phyloP scores from a whole-genome alignment of 1,284 basidiomycete genomes.

The Pyrrhoderma lamaoense region DNA sequence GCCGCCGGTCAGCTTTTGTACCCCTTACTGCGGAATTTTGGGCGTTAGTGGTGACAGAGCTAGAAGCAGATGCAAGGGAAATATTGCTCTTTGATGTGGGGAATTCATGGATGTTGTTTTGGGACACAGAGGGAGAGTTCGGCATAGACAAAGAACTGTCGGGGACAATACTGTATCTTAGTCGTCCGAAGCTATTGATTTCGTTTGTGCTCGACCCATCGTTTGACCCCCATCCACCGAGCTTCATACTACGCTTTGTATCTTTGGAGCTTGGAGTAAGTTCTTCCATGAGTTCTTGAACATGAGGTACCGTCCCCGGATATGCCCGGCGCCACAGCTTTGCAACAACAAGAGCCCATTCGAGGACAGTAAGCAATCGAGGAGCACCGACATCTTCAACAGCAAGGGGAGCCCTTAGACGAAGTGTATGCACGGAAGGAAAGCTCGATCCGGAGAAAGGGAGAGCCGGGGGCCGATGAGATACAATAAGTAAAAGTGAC shows the following conservation, averaged over 20 bases:
- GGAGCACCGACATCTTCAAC: slow-evolving; percentile 41
- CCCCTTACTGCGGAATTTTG: no score
- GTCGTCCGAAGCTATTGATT: neutral
- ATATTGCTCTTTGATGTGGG: neutral
- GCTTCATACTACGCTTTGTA: no score
- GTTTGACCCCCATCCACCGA: no score
- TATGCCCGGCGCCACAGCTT: slow-evolving; percentile 35
- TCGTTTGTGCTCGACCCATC: neutral
- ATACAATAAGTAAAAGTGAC: slow-evolving; percentile 43
- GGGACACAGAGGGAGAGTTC: neutral
- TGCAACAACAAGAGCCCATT: slow-evolving; percentile 46
- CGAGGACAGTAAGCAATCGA: slow-evolving; percentile 42
- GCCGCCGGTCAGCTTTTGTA: neutral
- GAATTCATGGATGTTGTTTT: neutral
- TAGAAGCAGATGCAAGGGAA: slow-evolving; percentile 1
- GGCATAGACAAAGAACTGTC: neutral
- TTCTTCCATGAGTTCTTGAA: slow-evolving; percentile 29
- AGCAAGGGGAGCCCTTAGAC: slow-evolving; percentile 35
- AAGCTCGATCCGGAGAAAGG: slow-evolving; percentile 23
- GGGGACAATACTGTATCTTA: slow-evolving; percentile 10
- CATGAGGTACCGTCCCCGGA: slow-evolving; percentile 25
- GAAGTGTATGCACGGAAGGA: slow-evolving; percentile 39
- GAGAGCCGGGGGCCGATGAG: slow-evolving; percentile 37
- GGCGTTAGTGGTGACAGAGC: no score
- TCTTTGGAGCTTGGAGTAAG: slow-evolving; percentile 1